Evolutionary conservation across 768 basidiomycete species (phyloP).

Genomic region (Hericium coralloides): DNA sequence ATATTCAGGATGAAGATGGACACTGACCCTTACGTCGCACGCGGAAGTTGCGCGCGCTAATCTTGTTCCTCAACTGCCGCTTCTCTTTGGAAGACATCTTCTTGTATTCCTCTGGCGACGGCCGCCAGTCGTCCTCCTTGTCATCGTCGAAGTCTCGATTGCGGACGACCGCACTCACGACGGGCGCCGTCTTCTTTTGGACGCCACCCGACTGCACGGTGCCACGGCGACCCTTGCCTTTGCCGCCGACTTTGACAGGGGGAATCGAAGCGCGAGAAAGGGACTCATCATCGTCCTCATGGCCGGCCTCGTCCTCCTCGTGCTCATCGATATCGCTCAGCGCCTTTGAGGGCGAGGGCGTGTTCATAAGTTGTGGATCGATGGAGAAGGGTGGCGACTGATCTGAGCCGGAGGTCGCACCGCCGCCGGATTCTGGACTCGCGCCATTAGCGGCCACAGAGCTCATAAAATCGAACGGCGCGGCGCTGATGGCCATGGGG

Average conservation of each 20-base stretch:
- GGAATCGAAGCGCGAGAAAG: slow-evolving; percentile 14
- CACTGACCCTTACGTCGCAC: slow-evolving; percentile 79
- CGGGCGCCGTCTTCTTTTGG: slow-evolving; percentile 40
- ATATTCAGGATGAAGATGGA: neutral
- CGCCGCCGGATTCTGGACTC: slow-evolving; percentile 19
- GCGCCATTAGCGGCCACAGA: slow-evolving; percentile 20
- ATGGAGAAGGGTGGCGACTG: slow-evolving; percentile 38
- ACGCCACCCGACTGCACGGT: slow-evolving; percentile 70
- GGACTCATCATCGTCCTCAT: slow-evolving; percentile 25
- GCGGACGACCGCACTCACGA: slow-evolving; percentile 24
- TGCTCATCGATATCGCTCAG: slow-evolving; percentile 33
- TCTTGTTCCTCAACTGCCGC: slow-evolving; percentile 93
- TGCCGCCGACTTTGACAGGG: slow-evolving; percentile 25
- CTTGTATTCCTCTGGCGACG: slow-evolving; percentile 86
- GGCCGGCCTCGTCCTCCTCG: slow-evolving; percentile 21
- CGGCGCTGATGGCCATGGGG: slow-evolving; percentile 13
- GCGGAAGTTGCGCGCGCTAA: slow-evolving; percentile 91
- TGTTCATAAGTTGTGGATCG: slow-evolving; percentile 70
- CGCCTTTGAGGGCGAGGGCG: slow-evolving; percentile 40
- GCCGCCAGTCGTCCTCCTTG: slow-evolving; percentile 73
- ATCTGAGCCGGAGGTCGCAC: slow-evolving; percentile 4
- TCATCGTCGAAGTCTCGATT: slow-evolving; percentile 37
- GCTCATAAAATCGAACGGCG: slow-evolving; percentile 33
- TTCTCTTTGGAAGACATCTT: slow-evolving; percentile 96
- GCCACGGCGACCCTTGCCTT: slow-evolving; percentile 53